Conservation (phyloP, 768 basidiomycete genomes). For the Xerocomellus intermedius region DNA sequence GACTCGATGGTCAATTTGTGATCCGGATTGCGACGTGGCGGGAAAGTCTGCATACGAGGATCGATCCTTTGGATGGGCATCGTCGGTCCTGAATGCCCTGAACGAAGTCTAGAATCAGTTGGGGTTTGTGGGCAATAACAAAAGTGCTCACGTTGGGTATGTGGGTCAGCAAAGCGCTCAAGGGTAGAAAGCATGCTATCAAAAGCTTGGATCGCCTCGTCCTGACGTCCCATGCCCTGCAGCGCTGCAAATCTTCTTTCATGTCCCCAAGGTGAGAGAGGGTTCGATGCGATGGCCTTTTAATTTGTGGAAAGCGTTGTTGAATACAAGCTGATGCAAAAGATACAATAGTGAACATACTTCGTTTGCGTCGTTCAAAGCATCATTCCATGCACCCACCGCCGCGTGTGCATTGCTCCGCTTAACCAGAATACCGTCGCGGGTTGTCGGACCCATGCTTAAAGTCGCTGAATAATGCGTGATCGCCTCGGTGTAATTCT, state of each 20-base stretch:
- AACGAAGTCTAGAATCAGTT: not conserved
- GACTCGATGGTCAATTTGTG: not conserved
- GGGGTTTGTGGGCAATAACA: too few relatives aligned
- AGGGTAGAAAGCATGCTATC: not conserved
- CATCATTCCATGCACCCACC: not conserved
- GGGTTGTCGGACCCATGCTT: not conserved
- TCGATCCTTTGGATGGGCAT: too few relatives aligned
- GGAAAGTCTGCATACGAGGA: not conserved
- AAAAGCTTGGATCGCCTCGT: not conserved
- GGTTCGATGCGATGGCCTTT: not conserved
- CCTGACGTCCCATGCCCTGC: constrained; percentile 11
- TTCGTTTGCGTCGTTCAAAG: not conserved
- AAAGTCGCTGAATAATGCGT: not conserved
- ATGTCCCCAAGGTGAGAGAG: not conserved
- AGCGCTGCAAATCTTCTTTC: not conserved
- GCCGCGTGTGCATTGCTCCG: not conserved
- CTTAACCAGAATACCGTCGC: not conserved
- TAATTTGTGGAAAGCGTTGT: not conserved
- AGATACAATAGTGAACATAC: not conserved
- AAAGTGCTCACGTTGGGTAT: not conserved
- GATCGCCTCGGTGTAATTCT: not conserved
- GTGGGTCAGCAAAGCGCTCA: not conserved
- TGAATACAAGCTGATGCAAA: not conserved
- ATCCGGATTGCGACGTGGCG: not conserved
- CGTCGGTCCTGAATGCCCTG: not conserved